These are phyloP conservation scores for Benincasa hispida DNA, from an alignment of 306 rosid genomes.

Conservation along the genomic window DNA sequence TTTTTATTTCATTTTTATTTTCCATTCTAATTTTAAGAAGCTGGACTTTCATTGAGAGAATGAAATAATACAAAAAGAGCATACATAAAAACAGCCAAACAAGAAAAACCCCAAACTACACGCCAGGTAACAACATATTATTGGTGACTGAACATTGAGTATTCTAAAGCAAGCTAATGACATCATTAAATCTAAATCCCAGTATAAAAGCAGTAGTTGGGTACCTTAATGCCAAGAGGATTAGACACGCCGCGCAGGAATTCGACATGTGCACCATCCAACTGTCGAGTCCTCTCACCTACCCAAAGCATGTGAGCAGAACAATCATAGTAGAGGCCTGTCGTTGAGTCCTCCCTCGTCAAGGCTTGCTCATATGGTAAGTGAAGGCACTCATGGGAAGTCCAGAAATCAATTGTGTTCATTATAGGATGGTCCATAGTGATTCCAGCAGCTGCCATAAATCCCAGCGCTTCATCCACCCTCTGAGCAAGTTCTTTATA, in stretches of 20 bases:
- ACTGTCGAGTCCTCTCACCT: conserved; percentile 37
- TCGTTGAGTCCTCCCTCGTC: conserved; percentile 33
- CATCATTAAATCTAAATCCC: background rate
- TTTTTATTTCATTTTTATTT: no score
- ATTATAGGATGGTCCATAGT: conserved; percentile 25
- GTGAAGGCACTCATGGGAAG: conserved; percentile 37
- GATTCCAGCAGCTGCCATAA: conserved; percentile 30
- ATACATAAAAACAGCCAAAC: background rate
- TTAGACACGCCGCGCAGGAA: conserved; percentile 35
- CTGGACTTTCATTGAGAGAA: no score
- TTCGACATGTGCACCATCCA: conserved; percentile 37
- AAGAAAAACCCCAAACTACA: background rate
- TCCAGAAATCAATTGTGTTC: conserved; percentile 36
- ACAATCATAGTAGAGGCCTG: conserved; percentile 29
- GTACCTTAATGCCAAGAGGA: conserved; percentile 36
- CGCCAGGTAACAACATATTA: background rate
- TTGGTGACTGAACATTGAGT: background rate
- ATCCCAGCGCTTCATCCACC: conserved; percentile 35
- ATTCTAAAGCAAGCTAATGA: background rate
- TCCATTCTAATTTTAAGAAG: no score
- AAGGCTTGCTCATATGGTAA: conserved; percentile 32
- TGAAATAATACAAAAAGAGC: background rate
- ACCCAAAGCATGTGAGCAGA: conserved; percentile 41
- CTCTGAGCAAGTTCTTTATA: conserved; percentile 28
- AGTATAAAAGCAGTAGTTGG: background rate